Evolutionary conservation across 2,329 filamentous ascomycete genomes (phyloP), one percentile per base, ranked within the genome.

Genomic region (Cytospora paraplurivora): DNA sequence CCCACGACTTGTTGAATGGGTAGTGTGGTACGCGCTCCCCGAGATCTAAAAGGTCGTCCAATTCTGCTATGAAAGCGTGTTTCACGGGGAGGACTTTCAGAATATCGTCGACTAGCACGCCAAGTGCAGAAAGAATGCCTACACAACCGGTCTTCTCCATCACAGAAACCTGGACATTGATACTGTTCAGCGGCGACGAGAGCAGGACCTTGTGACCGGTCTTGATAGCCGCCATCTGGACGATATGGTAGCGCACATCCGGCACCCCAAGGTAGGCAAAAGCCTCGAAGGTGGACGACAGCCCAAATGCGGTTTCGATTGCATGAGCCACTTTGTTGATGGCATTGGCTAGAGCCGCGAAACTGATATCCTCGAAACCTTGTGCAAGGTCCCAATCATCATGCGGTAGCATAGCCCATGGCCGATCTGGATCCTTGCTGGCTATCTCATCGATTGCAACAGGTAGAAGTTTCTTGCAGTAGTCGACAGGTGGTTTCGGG

Each of bases 301-400:
- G 52, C 11, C 68, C 67, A 17, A 70, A 49, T 8, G 63, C 19
- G 2, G 53, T 38, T n/a, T 65, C 60, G 41, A 70, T 68, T 13
- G 66, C 38, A 60, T 67, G 67, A n/a, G 68, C 66, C 32, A 70
- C 50, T 41, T 62, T 66, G 65, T 70, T 67, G 63, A 69, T 64
- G 3, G 68, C 68, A 21, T 66, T 68, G 55, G 68, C 68, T 10
- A 70, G 35, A 21, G 44, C 35, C 13, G 12, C 59, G 44, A 63
- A 70, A 37, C 44, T 66, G 35, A 70, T 63, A 51, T 70, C 68
- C 51, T 69, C 68, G 44, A 68, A 69, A 10, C 68, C 68, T 21
- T 41, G 52, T 1, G 68, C 37, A 12, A 70, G 33, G 35, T 70
- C 65, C 51, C 65, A 63, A 55, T 70, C 68, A 47, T 69, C 66